Evolutionary conservation across 495 filamentous ascomycete genomes (phyloP).

Genomic region (Penicillium malachiteum): DNA sequence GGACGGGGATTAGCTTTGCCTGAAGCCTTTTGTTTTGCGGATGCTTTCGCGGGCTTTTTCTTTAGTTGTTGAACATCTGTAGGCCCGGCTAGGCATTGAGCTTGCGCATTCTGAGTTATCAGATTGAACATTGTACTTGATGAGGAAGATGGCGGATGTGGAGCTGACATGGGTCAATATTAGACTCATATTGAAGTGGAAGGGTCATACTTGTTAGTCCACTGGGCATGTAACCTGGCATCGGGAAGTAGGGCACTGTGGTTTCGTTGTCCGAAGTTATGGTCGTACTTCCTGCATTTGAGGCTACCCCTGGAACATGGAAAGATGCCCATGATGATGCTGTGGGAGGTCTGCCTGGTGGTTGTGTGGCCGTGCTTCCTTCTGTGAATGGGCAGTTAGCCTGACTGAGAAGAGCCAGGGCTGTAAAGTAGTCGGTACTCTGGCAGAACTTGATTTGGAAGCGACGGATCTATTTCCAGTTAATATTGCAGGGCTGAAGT

Average conservation of each 20-base stretch:
- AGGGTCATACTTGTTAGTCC: conserved; percentile 12
- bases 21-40: not conserved
- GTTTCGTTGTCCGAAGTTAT: conserved; percentile 16
- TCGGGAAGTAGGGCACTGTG: conserved; percentile 1
- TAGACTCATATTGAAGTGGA: not conserved
- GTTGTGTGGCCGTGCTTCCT: conserved; percentile 21
- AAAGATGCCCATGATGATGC: conserved; percentile 28
- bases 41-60: no score
- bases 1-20: conserved; percentile 9
- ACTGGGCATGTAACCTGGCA: conserved; percentile 8
- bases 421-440: conserved; percentile 38
- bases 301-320: conserved; percentile 7
- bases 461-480: conserved; percentile 31
- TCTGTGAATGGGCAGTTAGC: conserved; percentile 44
- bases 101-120: not conserved
- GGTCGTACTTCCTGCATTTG: not conserved
- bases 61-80: not conserved
- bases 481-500: not conserved
- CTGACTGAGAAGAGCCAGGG: conserved; percentile 36
- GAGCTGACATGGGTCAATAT: not conserved
- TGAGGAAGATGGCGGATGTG: conserved; percentile 6
- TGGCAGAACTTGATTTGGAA: conserved; percentile 45
- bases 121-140: conserved; percentile 8
- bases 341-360: conserved; percentile 23
- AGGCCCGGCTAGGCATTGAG: not conserved